Conservation (phyloP, 192 early-diverging fungal species). For the Coemansia sp. region DNA sequence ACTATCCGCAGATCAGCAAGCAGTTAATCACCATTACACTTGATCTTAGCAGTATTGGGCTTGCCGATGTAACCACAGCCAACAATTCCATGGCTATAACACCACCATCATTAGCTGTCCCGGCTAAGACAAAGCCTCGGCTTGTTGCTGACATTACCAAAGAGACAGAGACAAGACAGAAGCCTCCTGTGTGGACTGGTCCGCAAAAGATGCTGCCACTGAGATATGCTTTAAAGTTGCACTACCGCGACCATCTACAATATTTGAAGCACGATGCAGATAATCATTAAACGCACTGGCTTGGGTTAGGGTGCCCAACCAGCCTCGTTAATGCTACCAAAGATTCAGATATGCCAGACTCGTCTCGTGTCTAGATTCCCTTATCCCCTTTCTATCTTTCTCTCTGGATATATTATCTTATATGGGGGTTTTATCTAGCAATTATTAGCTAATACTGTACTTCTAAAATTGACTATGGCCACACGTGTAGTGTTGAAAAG, state of each 20-base stretch:
- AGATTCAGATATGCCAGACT: neutral
- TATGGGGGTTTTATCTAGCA: neutral
- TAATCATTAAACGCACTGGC: neutral
- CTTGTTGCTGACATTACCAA: constrained; percentile 13
- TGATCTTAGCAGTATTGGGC: constrained; percentile 55
- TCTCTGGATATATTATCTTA: neutral
- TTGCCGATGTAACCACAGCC: constrained; percentile 1
- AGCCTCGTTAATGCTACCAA: too few species aligned
- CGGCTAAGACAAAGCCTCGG: neutral
- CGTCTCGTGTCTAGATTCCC: neutral
- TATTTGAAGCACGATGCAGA: neutral
- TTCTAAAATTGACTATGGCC: constrained; percentile 1
- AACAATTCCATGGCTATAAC: neutral
- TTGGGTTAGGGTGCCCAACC: too few species aligned
- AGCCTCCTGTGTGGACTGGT: constrained; percentile 37
- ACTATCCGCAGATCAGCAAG: constrained; percentile 64
- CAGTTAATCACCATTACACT: constrained; percentile 67
- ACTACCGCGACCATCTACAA: constrained; percentile 17
- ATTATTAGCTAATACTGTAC: neutral
- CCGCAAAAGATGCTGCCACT: constrained; percentile 46
- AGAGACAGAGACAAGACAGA: neutral
- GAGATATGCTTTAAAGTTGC: constrained; percentile 44
- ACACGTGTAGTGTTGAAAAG: constrained; percentile 24
- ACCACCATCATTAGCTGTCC: neutral
- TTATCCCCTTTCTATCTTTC: neutral